phyloP scores from a whole-genome alignment of 2,329 filamentous ascomycete species.

The Lecanicillium sp. region DNA sequence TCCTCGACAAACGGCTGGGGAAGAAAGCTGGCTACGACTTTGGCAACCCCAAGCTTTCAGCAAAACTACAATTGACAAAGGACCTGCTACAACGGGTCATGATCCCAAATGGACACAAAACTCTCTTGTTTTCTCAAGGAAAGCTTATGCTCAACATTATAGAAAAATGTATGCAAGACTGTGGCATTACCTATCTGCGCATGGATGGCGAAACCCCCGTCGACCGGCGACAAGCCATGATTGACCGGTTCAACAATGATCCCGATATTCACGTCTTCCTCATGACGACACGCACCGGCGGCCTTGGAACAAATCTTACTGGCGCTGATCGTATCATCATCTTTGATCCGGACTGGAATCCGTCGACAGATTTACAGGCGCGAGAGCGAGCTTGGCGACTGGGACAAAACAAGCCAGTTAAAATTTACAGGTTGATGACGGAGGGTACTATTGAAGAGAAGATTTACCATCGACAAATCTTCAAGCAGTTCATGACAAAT shows the following conservation, averaged over 20 bases:
- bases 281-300: conserved; percentile 90
- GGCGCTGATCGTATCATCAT: conserved; percentile 95
- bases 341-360: conserved; percentile 98
- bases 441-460: conserved; percentile 98
- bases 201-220: conserved; percentile 94
- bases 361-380: conserved; percentile 90
- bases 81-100: conserved; percentile 72
- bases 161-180: conserved; percentile 68
- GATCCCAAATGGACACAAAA: conserved; percentile 87
- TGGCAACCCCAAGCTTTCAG: conserved; percentile 70
- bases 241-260: conserved; percentile 86
- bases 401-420: conserved; percentile 89
- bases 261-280: conserved; percentile 78
- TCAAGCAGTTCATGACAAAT: conserved; percentile 96
- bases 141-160: conserved; percentile 94
- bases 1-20: conserved; percentile 55
- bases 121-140: conserved; percentile 84
- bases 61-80: conserved; percentile 93
- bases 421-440: conserved; percentile 96
- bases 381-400: conserved; percentile 92
- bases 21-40: conserved; percentile 62
- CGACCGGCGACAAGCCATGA: conserved; percentile 77
- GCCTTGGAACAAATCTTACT: conserved; percentile 87
- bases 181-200: conserved; percentile 66
- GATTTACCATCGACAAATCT: conserved; percentile 97